Percentiles rank a stretch among this genome's conserved stretches.
phyloP scores from a whole-genome alignment of 139 green algal species.

The Chloropicon primus region DNA sequence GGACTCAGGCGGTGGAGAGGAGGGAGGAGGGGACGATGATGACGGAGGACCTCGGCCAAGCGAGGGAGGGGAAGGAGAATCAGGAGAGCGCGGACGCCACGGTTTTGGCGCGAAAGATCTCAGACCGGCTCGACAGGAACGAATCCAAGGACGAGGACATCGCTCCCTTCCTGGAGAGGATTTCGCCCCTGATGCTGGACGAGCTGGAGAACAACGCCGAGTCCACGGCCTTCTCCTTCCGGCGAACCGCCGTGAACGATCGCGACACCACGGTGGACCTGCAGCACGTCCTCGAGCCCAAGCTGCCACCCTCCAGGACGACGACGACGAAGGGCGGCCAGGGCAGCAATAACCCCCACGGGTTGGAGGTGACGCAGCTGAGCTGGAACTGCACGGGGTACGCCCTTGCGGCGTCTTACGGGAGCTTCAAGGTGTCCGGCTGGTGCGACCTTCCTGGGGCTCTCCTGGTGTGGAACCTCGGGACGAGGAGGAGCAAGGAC shows the following conservation, averaged over 20 bases:
- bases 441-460: constrained; percentile 38
- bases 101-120: background rate
- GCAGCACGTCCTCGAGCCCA: background rate
- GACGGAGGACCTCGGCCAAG: no score
- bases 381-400: constrained; percentile 41
- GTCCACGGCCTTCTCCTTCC: background rate
- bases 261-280: background rate
- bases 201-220: background rate
- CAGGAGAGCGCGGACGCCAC: background rate
- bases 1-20: background rate
- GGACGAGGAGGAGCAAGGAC: background rate
- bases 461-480: constrained; percentile 47
- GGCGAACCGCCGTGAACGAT: background rate
- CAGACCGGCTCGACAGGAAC: background rate
- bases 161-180: background rate
- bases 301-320: background rate
- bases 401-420: constrained; percentile 37
- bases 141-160: background rate
- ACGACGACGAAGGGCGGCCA: no score
- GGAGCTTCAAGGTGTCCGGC: constrained; percentile 41
- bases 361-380: constrained; percentile 11
- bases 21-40: background rate
- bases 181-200: background rate
- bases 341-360: no score
- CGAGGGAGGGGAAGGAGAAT: no score